These are phyloP conservation scores for Ceratocystis harringtonii DNA, from an alignment of 2,329 filamentous ascomycete genomes.

Conservation along the genomic window DNA sequence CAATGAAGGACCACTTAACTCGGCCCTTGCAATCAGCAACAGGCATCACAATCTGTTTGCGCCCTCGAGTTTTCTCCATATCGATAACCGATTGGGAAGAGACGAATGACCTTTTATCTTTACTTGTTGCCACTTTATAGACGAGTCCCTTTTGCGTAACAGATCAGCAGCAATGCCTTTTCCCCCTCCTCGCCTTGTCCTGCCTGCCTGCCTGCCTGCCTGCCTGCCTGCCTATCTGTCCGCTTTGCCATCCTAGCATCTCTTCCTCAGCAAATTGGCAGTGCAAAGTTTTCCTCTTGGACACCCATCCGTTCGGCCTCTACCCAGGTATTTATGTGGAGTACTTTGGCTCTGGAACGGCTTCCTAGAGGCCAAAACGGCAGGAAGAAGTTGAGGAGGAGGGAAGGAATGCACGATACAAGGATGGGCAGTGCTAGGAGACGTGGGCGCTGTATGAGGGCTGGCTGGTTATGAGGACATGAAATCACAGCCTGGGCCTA, in stretches of 20 bases:
- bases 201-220: not conserved
- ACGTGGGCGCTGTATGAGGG: not conserved
- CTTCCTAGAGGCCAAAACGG: constrained; percentile 2
- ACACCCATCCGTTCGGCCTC: not conserved
- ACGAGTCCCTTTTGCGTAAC: not conserved
- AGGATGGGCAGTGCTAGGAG: not conserved
- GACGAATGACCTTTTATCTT: not conserved
- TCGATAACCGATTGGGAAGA: not conserved
- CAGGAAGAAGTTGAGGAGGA: not conserved
- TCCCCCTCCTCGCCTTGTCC: not conserved
- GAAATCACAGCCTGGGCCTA: not conserved
- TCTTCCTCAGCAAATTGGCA: not conserved
- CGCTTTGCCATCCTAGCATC: no score
- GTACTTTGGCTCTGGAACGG: not conserved
- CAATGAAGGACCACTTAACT: not conserved
- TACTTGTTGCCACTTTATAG: not conserved
- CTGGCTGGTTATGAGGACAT: not conserved
- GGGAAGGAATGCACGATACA: not conserved
- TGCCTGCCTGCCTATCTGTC: no score
- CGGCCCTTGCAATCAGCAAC: not conserved
- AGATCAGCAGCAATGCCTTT: not conserved
- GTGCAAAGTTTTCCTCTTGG: not conserved
- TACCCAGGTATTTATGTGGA: not conserved
- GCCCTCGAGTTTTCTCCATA: not conserved
- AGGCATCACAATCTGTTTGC: not conserved